These are phyloP conservation scores for Paspalum notatum DNA, from an alignment of 176 grass and related monocot species.

Conservation along the genomic window DNA sequence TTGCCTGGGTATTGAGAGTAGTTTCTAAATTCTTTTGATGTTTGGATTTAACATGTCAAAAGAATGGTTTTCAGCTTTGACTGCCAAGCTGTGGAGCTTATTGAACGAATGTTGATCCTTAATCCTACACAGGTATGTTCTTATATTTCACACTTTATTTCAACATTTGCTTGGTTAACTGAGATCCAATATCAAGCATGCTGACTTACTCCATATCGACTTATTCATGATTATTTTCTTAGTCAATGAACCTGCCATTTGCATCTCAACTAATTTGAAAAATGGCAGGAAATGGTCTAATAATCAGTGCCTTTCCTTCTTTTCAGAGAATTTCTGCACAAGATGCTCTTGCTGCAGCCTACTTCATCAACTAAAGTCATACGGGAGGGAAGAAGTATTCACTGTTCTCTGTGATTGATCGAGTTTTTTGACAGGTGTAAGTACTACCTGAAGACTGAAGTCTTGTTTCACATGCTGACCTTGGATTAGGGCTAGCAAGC, in stretches of 20 bases:
- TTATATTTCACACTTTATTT: background rate
- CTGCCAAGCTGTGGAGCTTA: conserved; percentile 58
- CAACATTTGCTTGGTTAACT: conserved; percentile 17
- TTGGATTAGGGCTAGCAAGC: conserved; percentile 35
- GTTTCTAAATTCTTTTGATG: conserved; percentile 21
- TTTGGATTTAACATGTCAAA: conserved; percentile 35
- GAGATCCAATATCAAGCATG: background rate
- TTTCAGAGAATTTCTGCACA: conserved; percentile 69
- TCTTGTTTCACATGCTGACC: conserved; percentile 43
- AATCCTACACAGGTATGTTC: conserved; percentile 67
- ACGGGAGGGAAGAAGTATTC: conserved; percentile 15
- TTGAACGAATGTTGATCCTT: conserved; percentile 73
- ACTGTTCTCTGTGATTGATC: conserved; percentile 26
- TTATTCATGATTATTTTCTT: background rate
- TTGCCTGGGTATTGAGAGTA: conserved; percentile 1
- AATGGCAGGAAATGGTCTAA: conserved; percentile 7
- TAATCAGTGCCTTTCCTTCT: conserved; percentile 7
- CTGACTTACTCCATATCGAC: background rate
- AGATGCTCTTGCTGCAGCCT: conserved; percentile 65
- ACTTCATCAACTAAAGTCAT: conserved; percentile 46
- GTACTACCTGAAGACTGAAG: conserved; percentile 46
- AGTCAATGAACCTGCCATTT: background rate
- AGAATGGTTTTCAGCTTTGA: conserved; percentile 55
- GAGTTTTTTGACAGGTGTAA: conserved; percentile 41
- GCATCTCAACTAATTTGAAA: background rate